Evolutionary conservation across 1,284 basidiomycete species (phyloP).

Genomic region (Cutaneotrichosporon cyanovorans): DNA sequence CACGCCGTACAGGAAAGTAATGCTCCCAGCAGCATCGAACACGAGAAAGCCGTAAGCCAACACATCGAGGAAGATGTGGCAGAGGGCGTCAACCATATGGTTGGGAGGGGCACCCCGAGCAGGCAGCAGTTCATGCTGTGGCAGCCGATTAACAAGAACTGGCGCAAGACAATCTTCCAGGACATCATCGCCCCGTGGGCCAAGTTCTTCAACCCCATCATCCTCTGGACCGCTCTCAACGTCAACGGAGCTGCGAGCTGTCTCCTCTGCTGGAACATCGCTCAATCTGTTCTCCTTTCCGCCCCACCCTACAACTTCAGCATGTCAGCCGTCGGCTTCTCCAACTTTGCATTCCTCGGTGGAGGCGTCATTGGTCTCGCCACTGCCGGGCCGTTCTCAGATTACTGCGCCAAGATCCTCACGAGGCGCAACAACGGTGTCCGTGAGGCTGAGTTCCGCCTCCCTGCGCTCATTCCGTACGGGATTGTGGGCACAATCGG

Average conservation of each 20-base stretch:
- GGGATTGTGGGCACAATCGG: neutral
- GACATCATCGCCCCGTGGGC: slow-evolving; percentile 11
- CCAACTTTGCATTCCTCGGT: slow-evolving; percentile 16
- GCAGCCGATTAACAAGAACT: slow-evolving; percentile 9
- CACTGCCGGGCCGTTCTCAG: slow-evolving; percentile 10
- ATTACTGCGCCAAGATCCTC: slow-evolving; percentile 8
- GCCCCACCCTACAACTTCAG: slow-evolving; percentile 7
- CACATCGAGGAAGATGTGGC: neutral
- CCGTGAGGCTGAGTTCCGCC: slow-evolving; percentile 18
- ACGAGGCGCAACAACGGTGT: slow-evolving; percentile 11
- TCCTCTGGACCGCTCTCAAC: slow-evolving; percentile 10
- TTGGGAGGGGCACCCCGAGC: neutral
- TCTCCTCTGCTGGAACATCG: slow-evolving; percentile 14
- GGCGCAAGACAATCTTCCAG: slow-evolving; percentile 7
- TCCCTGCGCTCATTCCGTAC: slow-evolving; percentile 14
- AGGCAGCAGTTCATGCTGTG: slow-evolving; percentile 10
- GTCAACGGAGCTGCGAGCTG: slow-evolving; percentile 8
- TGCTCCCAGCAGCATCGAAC: too few relatives aligned
- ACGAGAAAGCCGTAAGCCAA: too few relatives aligned
- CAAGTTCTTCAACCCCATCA: slow-evolving; percentile 16
- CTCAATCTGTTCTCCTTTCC: slow-evolving; percentile 1
- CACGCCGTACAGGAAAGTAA: too few relatives aligned
- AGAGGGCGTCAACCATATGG: neutral
- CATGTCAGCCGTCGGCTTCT: slow-evolving; percentile 6
- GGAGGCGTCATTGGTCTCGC: slow-evolving; percentile 15